phyloP scores from a whole-genome alignment of 2,329 filamentous ascomycete genomes.

The Periconia macrospinosa region DNA sequence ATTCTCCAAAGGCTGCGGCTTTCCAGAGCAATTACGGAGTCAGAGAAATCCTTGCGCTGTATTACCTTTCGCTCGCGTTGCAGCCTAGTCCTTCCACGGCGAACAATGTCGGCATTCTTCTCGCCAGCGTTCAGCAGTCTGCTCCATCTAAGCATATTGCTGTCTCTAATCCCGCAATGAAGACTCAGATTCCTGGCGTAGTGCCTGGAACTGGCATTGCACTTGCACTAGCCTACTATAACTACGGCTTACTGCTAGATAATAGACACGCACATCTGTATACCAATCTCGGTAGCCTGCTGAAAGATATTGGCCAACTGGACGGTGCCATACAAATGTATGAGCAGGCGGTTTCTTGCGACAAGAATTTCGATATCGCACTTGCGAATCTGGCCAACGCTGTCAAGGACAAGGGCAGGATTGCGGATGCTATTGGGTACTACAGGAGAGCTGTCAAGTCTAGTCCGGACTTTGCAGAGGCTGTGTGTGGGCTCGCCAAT shows the following conservation, averaged over 20 bases:
- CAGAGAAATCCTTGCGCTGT: conserved; percentile 88
- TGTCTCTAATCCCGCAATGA: conserved; percentile 39
- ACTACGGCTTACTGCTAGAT: conserved; percentile 88
- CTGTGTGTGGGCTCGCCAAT: conserved; percentile 92
- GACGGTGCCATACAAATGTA: conserved; percentile 96
- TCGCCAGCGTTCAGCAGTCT: conserved; percentile 88
- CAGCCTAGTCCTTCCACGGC: conserved; percentile 97
- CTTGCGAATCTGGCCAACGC: conserved; percentile 96
- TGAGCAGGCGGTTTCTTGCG: conserved; percentile 87
- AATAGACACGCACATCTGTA: conserved; percentile 91
- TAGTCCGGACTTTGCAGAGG: conserved; percentile 96
- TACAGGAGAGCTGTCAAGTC: conserved; percentile 87
- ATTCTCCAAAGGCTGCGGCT: conserved; percentile 56
- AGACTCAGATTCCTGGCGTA: conserved; percentile 70
- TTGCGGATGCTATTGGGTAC: conserved; percentile 88
- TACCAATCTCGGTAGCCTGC: conserved; percentile 89
- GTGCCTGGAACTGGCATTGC: conserved; percentile 83
- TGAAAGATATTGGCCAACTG: conserved; percentile 95
- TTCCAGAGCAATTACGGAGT: conserved; percentile 72
- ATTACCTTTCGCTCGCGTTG: conserved; percentile 91
- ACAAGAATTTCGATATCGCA: conserved; percentile 94
- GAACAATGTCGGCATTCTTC: conserved; percentile 94
- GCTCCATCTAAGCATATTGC: conserved; percentile 47
- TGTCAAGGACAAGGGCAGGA: conserved; percentile 92
- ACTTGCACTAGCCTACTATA: conserved; percentile 89